phyloP scores from a whole-genome alignment of 192 early-diverging fungal genomes.

The Entomortierella beljakovae region DNA sequence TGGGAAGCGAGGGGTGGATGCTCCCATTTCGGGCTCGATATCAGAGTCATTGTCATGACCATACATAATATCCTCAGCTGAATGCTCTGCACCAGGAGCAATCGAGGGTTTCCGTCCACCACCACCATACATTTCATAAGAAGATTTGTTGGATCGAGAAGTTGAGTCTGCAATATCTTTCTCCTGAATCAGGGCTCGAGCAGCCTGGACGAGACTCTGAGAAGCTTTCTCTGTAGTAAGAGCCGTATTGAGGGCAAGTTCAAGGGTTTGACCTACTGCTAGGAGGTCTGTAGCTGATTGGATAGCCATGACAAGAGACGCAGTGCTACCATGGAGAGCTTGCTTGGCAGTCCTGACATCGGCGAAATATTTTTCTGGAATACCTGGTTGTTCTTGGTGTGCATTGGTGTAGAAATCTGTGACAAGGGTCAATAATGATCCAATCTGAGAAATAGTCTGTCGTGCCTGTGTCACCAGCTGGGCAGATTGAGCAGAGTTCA shows the following conservation, averaged over 20 bases:
- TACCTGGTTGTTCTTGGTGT: conserved; percentile 9
- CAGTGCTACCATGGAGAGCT: conserved; percentile 71
- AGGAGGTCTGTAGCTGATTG: conserved; percentile 68
- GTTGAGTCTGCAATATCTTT: conserved; percentile 55
- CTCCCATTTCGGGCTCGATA: conserved; percentile 44
- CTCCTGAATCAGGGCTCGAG: conserved; percentile 68
- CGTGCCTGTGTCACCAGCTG: conserved; percentile 55
- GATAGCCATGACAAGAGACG: conserved; percentile 70
- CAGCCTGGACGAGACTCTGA: conserved; percentile 64
- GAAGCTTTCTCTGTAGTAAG: conserved; percentile 67
- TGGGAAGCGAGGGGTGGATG: conserved; percentile 30
- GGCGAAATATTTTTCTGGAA: conserved; percentile 47
- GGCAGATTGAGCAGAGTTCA: conserved; percentile 55
- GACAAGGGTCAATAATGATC: conserved; percentile 54
- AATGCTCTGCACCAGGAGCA: conserved; percentile 27
- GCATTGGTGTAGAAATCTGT: conserved; percentile 45
- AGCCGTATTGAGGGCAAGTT: conserved; percentile 60
- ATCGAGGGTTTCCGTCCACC: conserved; percentile 24
- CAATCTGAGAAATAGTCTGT: conserved; percentile 56
- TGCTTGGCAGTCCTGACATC: conserved; percentile 75
- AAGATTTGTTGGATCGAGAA: conserved; percentile 25
- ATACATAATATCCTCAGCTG: conserved; percentile 39
- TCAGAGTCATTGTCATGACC: conserved; percentile 54
- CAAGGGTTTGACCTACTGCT: conserved; percentile 66
- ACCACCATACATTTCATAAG: conserved; percentile 6